phyloP scores from a whole-genome alignment of 2,329 filamentous ascomycete genomes.

The Diatrype stigma region DNA sequence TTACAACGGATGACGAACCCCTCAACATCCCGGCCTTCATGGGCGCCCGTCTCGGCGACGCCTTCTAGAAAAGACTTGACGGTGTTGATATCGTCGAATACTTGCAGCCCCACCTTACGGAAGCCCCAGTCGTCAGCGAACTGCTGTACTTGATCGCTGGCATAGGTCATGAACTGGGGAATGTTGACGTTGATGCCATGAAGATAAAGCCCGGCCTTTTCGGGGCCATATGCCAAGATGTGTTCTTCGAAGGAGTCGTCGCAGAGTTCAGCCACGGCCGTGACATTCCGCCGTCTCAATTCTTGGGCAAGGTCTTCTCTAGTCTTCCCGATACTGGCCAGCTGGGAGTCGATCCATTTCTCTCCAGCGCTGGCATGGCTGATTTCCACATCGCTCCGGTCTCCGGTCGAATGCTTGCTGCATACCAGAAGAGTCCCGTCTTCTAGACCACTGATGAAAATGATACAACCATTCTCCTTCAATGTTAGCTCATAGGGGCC shows the following conservation, averaged over 20 bases:
- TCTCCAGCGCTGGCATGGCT: constrained; percentile 87
- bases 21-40: constrained; percentile 89
- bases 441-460: constrained; percentile 89
- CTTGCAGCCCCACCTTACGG: constrained; percentile 76
- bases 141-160: constrained; percentile 74
- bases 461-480: constrained; percentile 99
- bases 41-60: constrained; percentile 82
- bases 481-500: constrained; percentile 93
- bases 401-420: constrained; percentile 95
- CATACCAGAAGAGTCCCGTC: constrained; percentile 91
- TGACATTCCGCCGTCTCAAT: constrained; percentile 78
- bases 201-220: constrained; percentile 84
- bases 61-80: constrained; percentile 79
- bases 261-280: constrained; percentile 91
- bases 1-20: constrained; percentile 95
- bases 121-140: constrained; percentile 95
- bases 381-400: constrained; percentile 62
- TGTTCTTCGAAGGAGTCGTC: constrained; percentile 97
- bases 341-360: constrained; percentile 73
- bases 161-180: constrained; percentile 86
- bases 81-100: constrained; percentile 68
- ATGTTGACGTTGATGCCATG: constrained; percentile 95
- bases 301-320: constrained; percentile 72
- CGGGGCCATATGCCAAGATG: constrained; percentile 80
- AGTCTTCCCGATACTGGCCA: constrained; percentile 72